Evolutionary conservation across 139 green algal genomes (phyloP).

Genomic region (Closterium sp.): DNA sequence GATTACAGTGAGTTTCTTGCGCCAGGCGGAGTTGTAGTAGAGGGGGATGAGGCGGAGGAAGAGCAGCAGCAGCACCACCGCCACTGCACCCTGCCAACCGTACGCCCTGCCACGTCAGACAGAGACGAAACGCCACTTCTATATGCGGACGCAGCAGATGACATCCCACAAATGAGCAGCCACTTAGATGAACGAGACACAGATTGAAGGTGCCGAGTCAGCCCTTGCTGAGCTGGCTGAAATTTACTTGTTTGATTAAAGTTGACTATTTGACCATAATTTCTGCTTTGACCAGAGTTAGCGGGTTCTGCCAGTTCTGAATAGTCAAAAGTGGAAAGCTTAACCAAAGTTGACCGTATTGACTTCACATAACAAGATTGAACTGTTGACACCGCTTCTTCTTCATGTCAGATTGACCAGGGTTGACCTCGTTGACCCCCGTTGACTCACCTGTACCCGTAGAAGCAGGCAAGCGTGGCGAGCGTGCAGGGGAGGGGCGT

Average conservation of each 20-base stretch:
- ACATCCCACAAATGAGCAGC: background rate
- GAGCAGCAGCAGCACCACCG: background rate
- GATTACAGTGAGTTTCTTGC: background rate
- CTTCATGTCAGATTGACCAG: background rate
- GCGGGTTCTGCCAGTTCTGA: background rate
- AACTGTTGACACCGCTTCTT: too few species aligned
- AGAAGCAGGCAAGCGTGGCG: background rate
- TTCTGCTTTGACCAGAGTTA: background rate
- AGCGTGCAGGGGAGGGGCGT: conserved; percentile 10
- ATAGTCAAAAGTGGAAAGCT: background rate
- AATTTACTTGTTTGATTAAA: background rate
- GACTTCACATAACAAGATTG: too few species aligned
- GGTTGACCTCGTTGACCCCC: background rate
- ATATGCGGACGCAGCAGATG: background rate
- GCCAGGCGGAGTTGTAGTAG: background rate
- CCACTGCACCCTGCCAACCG: background rate
- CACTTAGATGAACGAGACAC: too few species aligned
- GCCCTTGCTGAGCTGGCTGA: too few species aligned
- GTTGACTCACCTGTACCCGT: background rate
- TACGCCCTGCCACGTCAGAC: background rate
- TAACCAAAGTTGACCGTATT: background rate
- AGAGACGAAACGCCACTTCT: background rate
- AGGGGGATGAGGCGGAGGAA: background rate
- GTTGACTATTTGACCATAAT: too few species aligned
- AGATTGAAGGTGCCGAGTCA: too few species aligned